A percentile compares a stretch with the other conserved stretches of the same genome.
Evolutionary conservation across 169 alveolate species (phyloP).

Genomic region (Miamiensis avidus): DNA sequence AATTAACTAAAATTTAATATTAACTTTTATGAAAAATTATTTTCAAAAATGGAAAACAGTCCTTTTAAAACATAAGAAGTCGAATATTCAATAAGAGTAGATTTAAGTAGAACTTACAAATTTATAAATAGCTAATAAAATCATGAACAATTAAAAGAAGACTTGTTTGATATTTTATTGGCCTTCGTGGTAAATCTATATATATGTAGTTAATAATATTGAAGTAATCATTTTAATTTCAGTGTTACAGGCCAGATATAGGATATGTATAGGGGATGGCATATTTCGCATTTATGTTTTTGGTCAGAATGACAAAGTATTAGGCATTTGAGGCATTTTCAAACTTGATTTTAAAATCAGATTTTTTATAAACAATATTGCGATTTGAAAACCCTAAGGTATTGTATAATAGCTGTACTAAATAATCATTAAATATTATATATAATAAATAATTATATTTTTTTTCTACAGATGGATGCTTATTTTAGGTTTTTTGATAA

Average conservation of each 20-base stretch:
- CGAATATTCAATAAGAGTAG: constrained; percentile 3
- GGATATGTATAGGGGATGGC: constrained; percentile 41
- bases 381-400: constrained; percentile 2
- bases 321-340: constrained; percentile 24
- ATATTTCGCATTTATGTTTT: constrained; percentile 31
- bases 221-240: too few relatives aligned
- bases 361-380: constrained; percentile 12
- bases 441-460: too few relatives aligned
- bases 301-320: constrained; percentile 22
- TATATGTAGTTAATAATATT: background rate
- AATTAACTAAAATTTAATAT: constrained; percentile 23
- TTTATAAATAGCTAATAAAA: constrained; percentile 28
- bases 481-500: too few relatives aligned
- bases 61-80: constrained; percentile 14
- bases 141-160: constrained; percentile 16
- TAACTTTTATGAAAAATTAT: constrained; percentile 20
- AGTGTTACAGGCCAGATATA: constrained; percentile 23
- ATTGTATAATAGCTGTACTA: too few relatives aligned
- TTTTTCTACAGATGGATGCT: background rate
- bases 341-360: constrained; percentile 9
- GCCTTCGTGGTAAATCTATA: constrained; percentile 7
- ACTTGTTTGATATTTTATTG: constrained; percentile 13
- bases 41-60: background rate
- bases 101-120: constrained; percentile 25
- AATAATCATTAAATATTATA: too few relatives aligned